Percentiles rank a stretch among this genome's conserved stretches.
Conservation (phyloP, 768 basidiomycete genomes). For the Lentinula sp. region DNA sequence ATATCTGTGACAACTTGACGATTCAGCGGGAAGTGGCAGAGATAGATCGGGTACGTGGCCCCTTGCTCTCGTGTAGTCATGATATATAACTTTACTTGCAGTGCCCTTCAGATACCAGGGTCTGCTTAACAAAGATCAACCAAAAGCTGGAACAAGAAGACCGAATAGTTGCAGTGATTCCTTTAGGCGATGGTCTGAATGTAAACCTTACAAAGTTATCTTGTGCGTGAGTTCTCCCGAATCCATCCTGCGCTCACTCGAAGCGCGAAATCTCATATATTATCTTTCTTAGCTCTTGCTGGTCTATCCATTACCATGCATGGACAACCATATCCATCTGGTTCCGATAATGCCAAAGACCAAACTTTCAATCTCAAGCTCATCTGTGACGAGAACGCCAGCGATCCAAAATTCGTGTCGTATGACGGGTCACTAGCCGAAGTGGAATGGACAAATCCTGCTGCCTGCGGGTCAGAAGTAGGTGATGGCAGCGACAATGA, state of each 20-base stretch:
- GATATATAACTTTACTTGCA: slow-evolving; percentile 19
- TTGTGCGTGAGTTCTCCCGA: slow-evolving; percentile 30
- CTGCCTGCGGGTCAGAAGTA: slow-evolving; percentile 45
- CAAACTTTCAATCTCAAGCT: slow-evolving; percentile 62
- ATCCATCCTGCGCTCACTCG: neutral
- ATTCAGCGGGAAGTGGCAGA: slow-evolving; percentile 37
- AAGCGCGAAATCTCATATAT: slow-evolving; percentile 9
- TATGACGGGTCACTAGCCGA: slow-evolving; percentile 52
- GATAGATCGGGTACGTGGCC: slow-evolving; percentile 60
- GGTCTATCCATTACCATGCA: slow-evolving; percentile 51
- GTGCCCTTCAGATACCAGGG: slow-evolving; percentile 67
- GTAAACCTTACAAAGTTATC: slow-evolving; percentile 22
- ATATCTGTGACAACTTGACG: slow-evolving; percentile 61
- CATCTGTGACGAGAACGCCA: slow-evolving; percentile 40
- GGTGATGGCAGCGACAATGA: slow-evolving; percentile 19
- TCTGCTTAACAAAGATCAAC: slow-evolving; percentile 69
- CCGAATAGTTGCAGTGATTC: slow-evolving; percentile 68
- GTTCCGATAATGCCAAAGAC: slow-evolving; percentile 32
- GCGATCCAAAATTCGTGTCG: slow-evolving; percentile 46
- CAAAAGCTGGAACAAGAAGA: slow-evolving; percentile 47
- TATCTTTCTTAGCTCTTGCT: slow-evolving; percentile 36
- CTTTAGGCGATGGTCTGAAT: slow-evolving; percentile 42
- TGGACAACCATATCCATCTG: slow-evolving; percentile 57
- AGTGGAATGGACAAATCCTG: slow-evolving; percentile 58
- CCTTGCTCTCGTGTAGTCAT: neutral